Conservation (phyloP, 169 alveolate species). For the Amoebophrya sp. region DNA sequence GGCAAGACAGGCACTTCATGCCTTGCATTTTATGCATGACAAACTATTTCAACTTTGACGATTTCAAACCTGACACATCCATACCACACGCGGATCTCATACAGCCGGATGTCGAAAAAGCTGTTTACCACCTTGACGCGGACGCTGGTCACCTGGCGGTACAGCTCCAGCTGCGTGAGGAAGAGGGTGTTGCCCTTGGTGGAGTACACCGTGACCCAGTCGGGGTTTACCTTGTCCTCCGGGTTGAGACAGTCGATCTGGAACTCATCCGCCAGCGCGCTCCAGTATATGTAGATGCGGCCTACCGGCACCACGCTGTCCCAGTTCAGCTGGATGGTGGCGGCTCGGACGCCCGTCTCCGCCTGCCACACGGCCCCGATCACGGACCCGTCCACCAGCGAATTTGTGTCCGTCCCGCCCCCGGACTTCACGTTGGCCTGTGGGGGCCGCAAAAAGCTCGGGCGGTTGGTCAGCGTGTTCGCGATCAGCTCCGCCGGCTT, state of each 20-base stretch:
- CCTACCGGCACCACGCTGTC: not conserved
- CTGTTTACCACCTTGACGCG: not conserved
- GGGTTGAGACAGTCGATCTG: not conserved
- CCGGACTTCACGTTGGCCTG: not conserved
- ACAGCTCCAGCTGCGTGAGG: not conserved
- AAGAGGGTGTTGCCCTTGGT: not conserved
- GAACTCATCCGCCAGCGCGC: not conserved
- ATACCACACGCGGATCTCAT: slow-evolving; percentile 12
- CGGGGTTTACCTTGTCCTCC: not conserved
- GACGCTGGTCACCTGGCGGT: not conserved
- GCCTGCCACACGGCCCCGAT: not conserved
- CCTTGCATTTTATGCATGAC: too few relatives aligned
- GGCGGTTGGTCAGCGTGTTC: slow-evolving; percentile 14
- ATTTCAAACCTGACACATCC: too few relatives aligned
- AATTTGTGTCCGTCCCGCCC: not conserved
- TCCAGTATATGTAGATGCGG: not conserved
- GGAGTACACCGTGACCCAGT: not conserved
- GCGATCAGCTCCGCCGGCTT: not conserved
- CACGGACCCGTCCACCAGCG: not conserved
- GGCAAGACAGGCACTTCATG: too few relatives aligned
- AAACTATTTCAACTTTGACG: too few relatives aligned
- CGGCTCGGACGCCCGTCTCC: not conserved
- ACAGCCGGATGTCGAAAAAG: not conserved
- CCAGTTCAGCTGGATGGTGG: not conserved
- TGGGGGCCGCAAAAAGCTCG: not conserved